Base-by-base conservation (phyloP, 495 filamentous ascomycete genomes). In the Penicillium egyptiacum region DNA sequence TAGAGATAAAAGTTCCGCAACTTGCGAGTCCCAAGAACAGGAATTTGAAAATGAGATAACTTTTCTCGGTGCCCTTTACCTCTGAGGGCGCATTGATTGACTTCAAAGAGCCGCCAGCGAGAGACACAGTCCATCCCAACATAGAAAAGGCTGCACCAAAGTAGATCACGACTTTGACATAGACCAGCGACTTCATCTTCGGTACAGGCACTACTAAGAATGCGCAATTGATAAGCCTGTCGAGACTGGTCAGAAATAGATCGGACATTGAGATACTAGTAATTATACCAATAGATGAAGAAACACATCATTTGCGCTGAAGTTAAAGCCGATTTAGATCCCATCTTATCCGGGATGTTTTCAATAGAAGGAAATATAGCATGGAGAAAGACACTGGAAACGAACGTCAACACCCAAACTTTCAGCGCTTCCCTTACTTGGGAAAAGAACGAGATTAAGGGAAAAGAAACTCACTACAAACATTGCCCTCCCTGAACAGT, bases 1-100 rank as follows among this genome's bases (percentile, higher is more conserved):
- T 73, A 47, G 75, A 79, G 12, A 79, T 77, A 63, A 82, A 82
- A 1, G 75, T 79, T 9, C 63, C 72, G 42, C 66, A 70, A 52
- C 66, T 71, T 16, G 70, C 72, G 30, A 68, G 63, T 5, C 69
- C 70, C 17, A 72, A 48, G n/a, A 67, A 66, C n/a, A 75, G 55
- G 65, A 72, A 73, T 5, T 66, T 70, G 31, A 67, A 58, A 11
- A 73, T 65, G 35, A 72, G 51, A 59, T 65, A 75, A 9, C 63
- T 61, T 44, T 68, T 69, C 16, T 61, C 58, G 3, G 61, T 58
- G 17, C 72, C 72, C 12, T 59, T 60, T 0, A 70, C 61, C 19
- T 66, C 67, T 5, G 70, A 72, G 6, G 64, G 56, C 22, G 63
- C 60, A 22, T 58, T 60, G 1, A 68, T 59, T 1, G 68, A 60